Conservation (phyloP, 2,329 filamentous ascomycete species). For the Cercospora zeina region DNA sequence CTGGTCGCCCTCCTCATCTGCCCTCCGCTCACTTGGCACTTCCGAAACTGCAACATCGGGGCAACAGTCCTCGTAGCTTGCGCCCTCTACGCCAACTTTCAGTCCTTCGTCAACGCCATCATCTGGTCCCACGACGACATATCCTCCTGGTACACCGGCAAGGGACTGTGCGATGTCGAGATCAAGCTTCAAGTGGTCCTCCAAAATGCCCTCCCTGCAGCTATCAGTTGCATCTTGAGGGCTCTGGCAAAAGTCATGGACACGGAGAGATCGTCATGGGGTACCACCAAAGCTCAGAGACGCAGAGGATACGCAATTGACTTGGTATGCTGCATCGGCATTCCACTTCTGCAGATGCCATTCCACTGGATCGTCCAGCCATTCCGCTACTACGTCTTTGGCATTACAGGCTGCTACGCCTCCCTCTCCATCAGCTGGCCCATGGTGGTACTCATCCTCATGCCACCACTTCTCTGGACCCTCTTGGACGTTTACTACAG, state of each 20-base stretch:
- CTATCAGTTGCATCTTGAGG: conserved; percentile 60
- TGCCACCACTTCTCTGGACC: conserved; percentile 59
- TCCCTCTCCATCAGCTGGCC: conserved; percentile 59
- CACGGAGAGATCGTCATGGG: conserved; percentile 56
- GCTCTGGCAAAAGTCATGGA: conserved; percentile 62
- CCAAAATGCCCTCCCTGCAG: conserved; percentile 55
- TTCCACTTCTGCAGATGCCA: conserved; percentile 58
- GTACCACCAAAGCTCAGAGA: conserved; percentile 52
- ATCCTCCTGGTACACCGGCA: conserved; percentile 58
- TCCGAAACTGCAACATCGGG: conserved; percentile 61
- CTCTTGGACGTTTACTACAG: conserved; percentile 58
- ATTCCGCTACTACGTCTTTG: conserved; percentile 58
- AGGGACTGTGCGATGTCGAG: conserved; percentile 64
- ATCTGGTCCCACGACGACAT: conserved; percentile 64
- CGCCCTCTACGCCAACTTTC: conserved; percentile 58
- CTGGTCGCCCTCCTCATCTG: conserved; percentile 56
- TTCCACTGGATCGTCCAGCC: conserved; percentile 62
- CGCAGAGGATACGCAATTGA: conserved; percentile 54
- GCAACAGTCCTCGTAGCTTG: conserved; percentile 59
- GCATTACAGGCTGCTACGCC: conserved; percentile 60
- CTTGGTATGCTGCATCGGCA: conserved; percentile 55
- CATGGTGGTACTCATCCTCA: conserved; percentile 54
- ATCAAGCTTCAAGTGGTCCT: conserved; percentile 58
- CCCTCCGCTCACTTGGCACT: conserved; percentile 61
- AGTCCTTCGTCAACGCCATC: conserved; percentile 60